phyloP scores from a whole-genome alignment of 2,329 filamentous ascomycete genomes.

The Dendryphion nanum region DNA sequence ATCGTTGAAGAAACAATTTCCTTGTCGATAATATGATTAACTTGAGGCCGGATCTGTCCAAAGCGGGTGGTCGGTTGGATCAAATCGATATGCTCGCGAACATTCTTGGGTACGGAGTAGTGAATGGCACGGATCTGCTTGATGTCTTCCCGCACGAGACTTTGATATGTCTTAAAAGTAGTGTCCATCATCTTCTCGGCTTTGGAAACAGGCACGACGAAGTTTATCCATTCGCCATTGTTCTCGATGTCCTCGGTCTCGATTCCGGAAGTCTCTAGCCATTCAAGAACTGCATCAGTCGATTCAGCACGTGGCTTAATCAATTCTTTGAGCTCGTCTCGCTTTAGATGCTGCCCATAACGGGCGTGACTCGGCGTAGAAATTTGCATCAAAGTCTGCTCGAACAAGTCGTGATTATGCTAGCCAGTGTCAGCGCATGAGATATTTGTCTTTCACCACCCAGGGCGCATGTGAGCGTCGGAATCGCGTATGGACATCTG shows the following conservation, averaged over 20 bases:
- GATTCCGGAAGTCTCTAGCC: constrained; percentile 56
- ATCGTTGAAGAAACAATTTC: constrained; percentile 8
- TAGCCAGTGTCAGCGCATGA: constrained; percentile 35
- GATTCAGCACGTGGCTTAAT: constrained; percentile 53
- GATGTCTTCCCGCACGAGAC: constrained; percentile 40
- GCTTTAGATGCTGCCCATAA: constrained; percentile 63
- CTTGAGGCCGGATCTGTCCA: constrained; percentile 48
- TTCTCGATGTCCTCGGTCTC: constrained; percentile 46
- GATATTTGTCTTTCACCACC: no score
- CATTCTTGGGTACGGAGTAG: constrained; percentile 60
- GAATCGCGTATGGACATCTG: no score
- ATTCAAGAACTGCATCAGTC: constrained; percentile 51
- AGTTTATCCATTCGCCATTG: constrained; percentile 61
- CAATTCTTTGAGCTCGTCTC: constrained; percentile 57
- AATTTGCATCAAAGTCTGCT: constrained; percentile 59
- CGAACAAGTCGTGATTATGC: constrained; percentile 52
- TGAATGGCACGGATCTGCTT: constrained; percentile 55
- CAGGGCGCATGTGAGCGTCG: no score
- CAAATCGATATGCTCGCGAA: constrained; percentile 58
- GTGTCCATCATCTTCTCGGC: constrained; percentile 59
- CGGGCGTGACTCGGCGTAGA: constrained; percentile 58
- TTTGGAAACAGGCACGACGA: constrained; percentile 51
- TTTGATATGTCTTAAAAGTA: constrained; percentile 57
- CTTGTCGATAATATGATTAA: constrained; percentile 33
- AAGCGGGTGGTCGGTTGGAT: constrained; percentile 67